Evolutionary conservation across 345 rosid species (phyloP).

Genomic region (Turnera subulata): DNA sequence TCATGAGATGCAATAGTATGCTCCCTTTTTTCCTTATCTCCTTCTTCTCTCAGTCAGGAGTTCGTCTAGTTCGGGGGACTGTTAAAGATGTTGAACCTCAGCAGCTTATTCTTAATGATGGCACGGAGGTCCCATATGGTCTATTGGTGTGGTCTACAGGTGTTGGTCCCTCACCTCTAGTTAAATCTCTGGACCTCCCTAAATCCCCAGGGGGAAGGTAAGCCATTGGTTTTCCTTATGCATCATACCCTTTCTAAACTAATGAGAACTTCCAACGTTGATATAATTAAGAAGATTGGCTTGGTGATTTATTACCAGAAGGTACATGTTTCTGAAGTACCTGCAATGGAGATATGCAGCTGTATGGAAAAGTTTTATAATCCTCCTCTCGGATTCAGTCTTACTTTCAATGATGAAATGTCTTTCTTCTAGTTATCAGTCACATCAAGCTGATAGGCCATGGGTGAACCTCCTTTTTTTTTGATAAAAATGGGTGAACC

Average conservation of each 20-base stretch:
- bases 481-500: too few relatives aligned
- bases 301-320: not conserved
- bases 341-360: not conserved
- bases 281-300: not conserved
- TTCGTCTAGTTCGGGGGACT: constrained; percentile 74
- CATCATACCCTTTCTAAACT: too few relatives aligned
- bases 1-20: too few relatives aligned
- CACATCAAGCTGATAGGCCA: too few relatives aligned
- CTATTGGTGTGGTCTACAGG: constrained; percentile 94
- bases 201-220: constrained; percentile 93
- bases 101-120: constrained; percentile 71
- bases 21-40: constrained; percentile 2
- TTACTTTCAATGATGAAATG: not conserved
- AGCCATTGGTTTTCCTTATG: constrained; percentile 12
- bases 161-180: constrained; percentile 81
- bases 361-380: not conserved
- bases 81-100: constrained; percentile 84
- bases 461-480: too few relatives aligned
- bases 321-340: not conserved
- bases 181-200: constrained; percentile 64
- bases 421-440: too few relatives aligned
- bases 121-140: constrained; percentile 85
- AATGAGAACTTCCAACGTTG: not conserved
- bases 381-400: not conserved
- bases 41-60: constrained; percentile 66